Percentiles rank a stretch among this genome's conserved stretches.
Evolutionary conservation across 176 grass and related monocot species (phyloP).

Genomic region (Ensete glaucum): DNA sequence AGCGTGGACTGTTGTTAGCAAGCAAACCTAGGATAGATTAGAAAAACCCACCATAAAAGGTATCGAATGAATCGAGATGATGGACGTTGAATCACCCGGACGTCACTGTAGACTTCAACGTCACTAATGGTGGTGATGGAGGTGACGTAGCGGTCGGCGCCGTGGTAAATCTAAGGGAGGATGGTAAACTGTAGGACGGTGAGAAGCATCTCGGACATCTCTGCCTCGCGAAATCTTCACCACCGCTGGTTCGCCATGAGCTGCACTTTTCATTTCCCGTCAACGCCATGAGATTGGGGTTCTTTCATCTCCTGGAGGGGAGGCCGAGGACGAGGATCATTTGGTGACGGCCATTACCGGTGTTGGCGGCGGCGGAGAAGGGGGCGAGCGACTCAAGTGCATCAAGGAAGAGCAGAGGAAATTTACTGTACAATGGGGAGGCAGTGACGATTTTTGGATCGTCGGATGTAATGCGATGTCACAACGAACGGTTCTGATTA

Average conservation of each 20-base stretch:
- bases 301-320: neutral
- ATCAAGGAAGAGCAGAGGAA: neutral
- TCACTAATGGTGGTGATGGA: conserved; percentile 83
- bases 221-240: conserved; percentile 78
- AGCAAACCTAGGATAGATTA: neutral
- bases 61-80: neutral
- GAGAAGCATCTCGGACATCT: conserved; percentile 70
- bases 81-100: conserved; percentile 28
- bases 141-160: conserved; percentile 87
- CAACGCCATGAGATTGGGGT: neutral
- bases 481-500: no score
- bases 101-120: conserved; percentile 75
- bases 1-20: no score
- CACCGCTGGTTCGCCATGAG: conserved; percentile 92
- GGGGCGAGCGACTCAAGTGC: neutral
- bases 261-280: conserved; percentile 13
- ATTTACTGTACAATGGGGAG: conserved; percentile 20
- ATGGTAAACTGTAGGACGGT: conserved; percentile 58
- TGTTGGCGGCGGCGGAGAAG: conserved; percentile 15
- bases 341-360: neutral
- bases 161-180: conserved; percentile 71
- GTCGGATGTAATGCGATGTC: no score
- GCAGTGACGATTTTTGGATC: conserved; percentile 12
- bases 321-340: neutral
- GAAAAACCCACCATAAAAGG: neutral